phyloP scores from a whole-genome alignment of 805 yeast species.

The Zygoascus tannicola region DNA sequence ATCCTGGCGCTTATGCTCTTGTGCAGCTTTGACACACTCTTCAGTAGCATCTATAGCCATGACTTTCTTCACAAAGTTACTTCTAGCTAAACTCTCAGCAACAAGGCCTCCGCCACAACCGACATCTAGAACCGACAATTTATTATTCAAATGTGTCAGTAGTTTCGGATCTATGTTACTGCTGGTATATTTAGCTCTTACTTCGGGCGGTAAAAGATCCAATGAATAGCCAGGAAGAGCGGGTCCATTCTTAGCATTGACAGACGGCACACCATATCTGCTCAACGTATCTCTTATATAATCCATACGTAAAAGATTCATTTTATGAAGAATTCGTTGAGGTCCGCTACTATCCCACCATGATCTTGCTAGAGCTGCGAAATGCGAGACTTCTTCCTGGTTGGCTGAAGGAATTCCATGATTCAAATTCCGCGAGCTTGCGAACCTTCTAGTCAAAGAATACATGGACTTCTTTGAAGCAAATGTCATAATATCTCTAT shows the following conservation, averaged over 20 bases:
- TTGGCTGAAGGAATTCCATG: not conserved
- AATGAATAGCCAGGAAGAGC: constrained; percentile 73
- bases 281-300: constrained; percentile 60
- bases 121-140: constrained; percentile 60
- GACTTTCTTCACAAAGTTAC: constrained; percentile 52
- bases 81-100: constrained; percentile 76
- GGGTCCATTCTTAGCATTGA: not conserved
- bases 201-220: constrained; percentile 50
- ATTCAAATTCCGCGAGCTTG: not conserved
- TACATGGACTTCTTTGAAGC: too few relatives aligned
- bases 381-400: constrained; percentile 64
- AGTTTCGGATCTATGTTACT: not conserved
- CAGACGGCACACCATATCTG: constrained; percentile 36
- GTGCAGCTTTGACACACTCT: constrained; percentile 76
- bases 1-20: constrained; percentile 54
- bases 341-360: constrained; percentile 98
- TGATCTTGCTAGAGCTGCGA: constrained; percentile 76
- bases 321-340: constrained; percentile 85
- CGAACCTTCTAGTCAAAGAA: too few relatives aligned
- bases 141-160: constrained; percentile 22
- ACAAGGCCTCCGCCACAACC: constrained; percentile 99
- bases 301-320: constrained; percentile 86
- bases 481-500: too few relatives aligned
- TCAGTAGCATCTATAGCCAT: constrained; percentile 78
- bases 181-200: not conserved